A percentile compares a stretch with the other conserved stretches of the same genome.
phyloP scores from a whole-genome alignment of 495 filamentous ascomycete genomes.

The Jackrogersella minutella region DNA sequence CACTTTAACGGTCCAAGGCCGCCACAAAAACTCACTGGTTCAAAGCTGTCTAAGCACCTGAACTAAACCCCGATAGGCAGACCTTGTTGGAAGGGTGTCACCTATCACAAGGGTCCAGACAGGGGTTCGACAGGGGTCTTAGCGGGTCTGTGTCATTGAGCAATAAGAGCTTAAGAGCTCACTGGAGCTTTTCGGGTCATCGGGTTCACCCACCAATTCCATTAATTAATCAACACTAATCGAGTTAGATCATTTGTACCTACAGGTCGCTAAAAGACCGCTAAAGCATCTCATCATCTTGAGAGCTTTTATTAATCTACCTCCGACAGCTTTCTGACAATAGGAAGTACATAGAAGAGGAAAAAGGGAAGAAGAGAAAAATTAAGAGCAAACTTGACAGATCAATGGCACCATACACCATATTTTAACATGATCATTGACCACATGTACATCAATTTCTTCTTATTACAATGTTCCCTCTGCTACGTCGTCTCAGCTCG shows the following conservation, averaged over 20 bases:
- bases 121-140: slow-evolving; percentile 21
- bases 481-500: slow-evolving; percentile 27
- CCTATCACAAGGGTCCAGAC: slow-evolving; percentile 30
- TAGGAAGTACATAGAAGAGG: too few relatives aligned
- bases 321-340: not conserved
- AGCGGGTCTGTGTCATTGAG: slow-evolving; percentile 36
- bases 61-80: slow-evolving; percentile 38
- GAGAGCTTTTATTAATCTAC: slow-evolving; percentile 29
- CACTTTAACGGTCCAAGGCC: slow-evolving; percentile 15
- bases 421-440: not conserved
- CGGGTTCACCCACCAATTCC: slow-evolving; percentile 10
- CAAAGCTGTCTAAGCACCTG: slow-evolving; percentile 25
- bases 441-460: slow-evolving; percentile 10
- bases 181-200: not conserved
- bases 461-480: slow-evolving; percentile 33
- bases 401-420: not conserved
- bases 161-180: slow-evolving; percentile 30
- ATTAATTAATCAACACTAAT: not conserved
- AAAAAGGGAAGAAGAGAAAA: slow-evolving; percentile 12
- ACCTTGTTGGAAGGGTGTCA: slow-evolving; percentile 24
- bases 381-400: slow-evolving; percentile 10
- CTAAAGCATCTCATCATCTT: not conserved
- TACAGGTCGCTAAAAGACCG: slow-evolving; percentile 6
- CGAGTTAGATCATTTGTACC: slow-evolving; percentile 12
- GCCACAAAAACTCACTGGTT: slow-evolving; percentile 24